phyloP scores from a whole-genome alignment of 129 eudicot species.

The Scalesia atractyloides region DNA sequence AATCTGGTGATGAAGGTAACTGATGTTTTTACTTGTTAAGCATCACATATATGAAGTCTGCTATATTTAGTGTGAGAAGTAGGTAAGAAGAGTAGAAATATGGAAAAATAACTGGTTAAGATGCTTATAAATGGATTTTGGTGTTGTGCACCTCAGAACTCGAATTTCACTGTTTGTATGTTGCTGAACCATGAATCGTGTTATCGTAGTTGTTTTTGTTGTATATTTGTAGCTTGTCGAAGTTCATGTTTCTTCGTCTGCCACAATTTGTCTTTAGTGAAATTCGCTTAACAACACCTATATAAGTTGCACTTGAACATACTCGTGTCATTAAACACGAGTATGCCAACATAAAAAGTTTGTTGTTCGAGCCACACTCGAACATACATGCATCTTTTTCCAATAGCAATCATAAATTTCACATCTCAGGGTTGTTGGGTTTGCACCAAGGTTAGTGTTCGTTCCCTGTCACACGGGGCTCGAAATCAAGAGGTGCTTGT shows the following conservation, averaged over 20 bases:
- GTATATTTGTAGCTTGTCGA: neutral
- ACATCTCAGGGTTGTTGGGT: neutral
- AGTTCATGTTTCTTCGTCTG: neutral
- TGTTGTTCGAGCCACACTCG: neutral
- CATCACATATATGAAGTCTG: conserved; percentile 6
- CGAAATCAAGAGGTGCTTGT: too few relatives aligned
- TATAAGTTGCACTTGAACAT: too few relatives aligned
- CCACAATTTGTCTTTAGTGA: neutral
- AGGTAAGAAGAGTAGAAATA: conserved; percentile 25
- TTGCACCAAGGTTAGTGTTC: neutral
- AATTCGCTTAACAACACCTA: neutral
- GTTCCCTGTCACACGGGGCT: too few relatives aligned
- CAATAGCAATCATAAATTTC: conserved; percentile 3
- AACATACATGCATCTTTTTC: conserved; percentile 1
- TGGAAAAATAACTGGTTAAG: conserved; percentile 29
- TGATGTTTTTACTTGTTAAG: conserved; percentile 21
- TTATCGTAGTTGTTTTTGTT: neutral
- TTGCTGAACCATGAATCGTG: conserved; percentile 18
- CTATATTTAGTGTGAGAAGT: conserved; percentile 26
- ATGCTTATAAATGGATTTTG: conserved; percentile 33
- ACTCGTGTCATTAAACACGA: too few relatives aligned
- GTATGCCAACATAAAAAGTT: neutral
- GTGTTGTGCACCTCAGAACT: conserved; percentile 26
- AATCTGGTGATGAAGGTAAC: conserved; percentile 56
- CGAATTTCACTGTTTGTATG: conserved; percentile 1